A percentile compares a stretch with the other conserved stretches of the same genome.
Evolutionary conservation across 345 rosid genomes (phyloP).

Genomic region (Tarenaya hassleriana): DNA sequence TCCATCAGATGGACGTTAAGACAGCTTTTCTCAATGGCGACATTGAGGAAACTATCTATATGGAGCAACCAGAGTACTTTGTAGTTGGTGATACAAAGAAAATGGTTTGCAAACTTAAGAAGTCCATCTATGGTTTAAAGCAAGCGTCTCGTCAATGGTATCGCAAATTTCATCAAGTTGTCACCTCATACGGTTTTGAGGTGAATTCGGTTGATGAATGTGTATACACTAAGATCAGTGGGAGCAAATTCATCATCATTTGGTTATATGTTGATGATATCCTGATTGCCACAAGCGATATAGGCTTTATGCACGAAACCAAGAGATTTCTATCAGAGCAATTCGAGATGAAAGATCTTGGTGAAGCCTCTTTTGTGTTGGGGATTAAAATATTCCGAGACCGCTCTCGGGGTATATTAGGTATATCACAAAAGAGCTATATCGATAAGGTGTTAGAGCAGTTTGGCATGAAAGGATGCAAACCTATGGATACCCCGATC

Average conservation of each 20-base stretch:
- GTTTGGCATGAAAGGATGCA: conserved; percentile 6
- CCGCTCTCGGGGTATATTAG: not conserved
- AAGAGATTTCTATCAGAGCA: not conserved
- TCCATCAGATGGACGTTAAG: conserved; percentile 17
- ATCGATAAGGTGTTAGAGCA: conserved; percentile 3
- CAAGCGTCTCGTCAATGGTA: conserved; percentile 6
- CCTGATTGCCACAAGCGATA: not conserved
- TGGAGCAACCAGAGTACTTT: conserved; percentile 5
- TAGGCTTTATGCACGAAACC: not conserved
- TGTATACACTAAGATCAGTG: conserved; percentile 1
- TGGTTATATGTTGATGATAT: conserved; percentile 11
- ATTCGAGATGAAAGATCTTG: not conserved
- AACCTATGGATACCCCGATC: not conserved
- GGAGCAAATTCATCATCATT: not conserved
- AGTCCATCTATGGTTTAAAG: conserved; percentile 13
- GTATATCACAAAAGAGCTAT: conserved; percentile 5
- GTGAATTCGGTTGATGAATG: not conserved
- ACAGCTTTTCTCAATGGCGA: conserved; percentile 1
- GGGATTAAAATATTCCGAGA: not conserved
- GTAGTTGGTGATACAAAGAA: not conserved
- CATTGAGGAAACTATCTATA: not conserved
- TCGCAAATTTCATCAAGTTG: conserved; percentile 9
- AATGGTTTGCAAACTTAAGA: conserved; percentile 11
- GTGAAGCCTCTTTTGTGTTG: not conserved
- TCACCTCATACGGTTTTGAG: not conserved